These are phyloP conservation scores for Arctium minus DNA, from an alignment of 129 eudicot species.

Conservation along the genomic window DNA sequence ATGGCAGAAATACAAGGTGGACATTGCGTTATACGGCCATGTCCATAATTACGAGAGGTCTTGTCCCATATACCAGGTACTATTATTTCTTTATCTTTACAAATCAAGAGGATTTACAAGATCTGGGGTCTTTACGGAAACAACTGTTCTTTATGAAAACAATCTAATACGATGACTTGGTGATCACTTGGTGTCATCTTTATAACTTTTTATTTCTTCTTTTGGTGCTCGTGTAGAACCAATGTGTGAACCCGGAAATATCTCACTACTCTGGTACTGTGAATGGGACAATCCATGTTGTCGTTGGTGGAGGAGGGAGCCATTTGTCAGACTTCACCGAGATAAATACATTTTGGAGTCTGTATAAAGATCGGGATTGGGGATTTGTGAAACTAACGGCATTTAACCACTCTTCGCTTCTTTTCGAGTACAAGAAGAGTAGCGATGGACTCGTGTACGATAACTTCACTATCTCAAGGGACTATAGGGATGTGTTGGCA, in stretches of 20 bases:
- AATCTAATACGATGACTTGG: slow-evolving; percentile 34
- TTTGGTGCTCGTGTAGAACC: slow-evolving; percentile 41
- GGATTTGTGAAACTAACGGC: slow-evolving; percentile 81
- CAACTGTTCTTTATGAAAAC: slow-evolving; percentile 41
- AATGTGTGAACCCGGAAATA: slow-evolving; percentile 56
- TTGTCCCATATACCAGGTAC: slow-evolving; percentile 82
- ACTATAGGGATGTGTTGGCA: slow-evolving; percentile 78
- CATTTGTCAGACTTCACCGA: slow-evolving; percentile 48
- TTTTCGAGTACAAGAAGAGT: slow-evolving; percentile 59
- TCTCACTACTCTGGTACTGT: slow-evolving; percentile 52
- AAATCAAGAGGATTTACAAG: background rate
- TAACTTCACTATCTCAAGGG: slow-evolving; percentile 81
- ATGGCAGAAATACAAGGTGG: slow-evolving; percentile 80
- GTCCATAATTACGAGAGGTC: slow-evolving; percentile 70
- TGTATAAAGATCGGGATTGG: slow-evolving; percentile 55
- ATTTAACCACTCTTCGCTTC: slow-evolving; percentile 37
- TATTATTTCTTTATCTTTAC: background rate
- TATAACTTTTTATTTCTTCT: background rate
- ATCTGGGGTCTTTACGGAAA: no score
- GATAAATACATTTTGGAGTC: slow-evolving; percentile 60
- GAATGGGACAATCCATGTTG: slow-evolving; percentile 77
- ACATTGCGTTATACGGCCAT: slow-evolving; percentile 66
- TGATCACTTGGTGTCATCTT: no score
- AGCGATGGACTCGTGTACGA: slow-evolving; percentile 73
- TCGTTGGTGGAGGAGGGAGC: slow-evolving; percentile 76